Evolutionary conservation across 306 rosid species (phyloP).

Genomic region (Pterocarpus santalinus): DNA sequence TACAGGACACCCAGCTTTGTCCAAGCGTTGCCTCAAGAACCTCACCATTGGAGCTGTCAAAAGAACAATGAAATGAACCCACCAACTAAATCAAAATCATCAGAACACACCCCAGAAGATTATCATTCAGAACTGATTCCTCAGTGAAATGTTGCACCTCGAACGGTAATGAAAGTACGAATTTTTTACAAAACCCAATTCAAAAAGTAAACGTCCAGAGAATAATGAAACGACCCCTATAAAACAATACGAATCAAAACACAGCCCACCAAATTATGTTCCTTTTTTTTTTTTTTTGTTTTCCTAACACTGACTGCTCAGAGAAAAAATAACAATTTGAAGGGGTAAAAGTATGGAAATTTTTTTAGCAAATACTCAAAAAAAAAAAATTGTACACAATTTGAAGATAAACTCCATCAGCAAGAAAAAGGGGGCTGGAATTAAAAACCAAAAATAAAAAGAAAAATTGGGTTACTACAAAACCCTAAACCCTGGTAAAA

Average conservation of each 20-base stretch:
- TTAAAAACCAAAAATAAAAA: not conserved
- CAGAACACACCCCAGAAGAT: not conserved
- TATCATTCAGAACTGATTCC: not conserved
- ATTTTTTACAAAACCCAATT: not conserved
- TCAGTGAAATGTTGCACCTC: not conserved
- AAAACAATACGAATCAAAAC: not conserved
- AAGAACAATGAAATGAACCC: constrained; percentile 21
- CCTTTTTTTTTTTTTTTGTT: not conserved
- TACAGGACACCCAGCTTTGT: constrained; percentile 70
- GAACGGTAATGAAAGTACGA: not conserved
- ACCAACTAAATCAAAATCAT: not conserved
- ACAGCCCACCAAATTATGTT: not conserved
- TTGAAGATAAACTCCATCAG: not conserved
- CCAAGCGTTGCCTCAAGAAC: constrained; percentile 68
- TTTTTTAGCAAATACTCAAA: too few species aligned
- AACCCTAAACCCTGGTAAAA: constrained; percentile 17
- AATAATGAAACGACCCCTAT: not conserved
- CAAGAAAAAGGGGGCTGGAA: not conserved
- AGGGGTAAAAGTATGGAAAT: not conserved
- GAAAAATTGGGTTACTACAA: not conserved
- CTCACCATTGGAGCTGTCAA: constrained; percentile 68
- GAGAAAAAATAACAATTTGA: not conserved
- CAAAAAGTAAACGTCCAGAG: not conserved
- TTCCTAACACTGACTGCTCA: not conserved
- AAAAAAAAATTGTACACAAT: not conserved